Evolutionary conservation across 805 yeast species (phyloP), one percentile per base, ranked within the genome.

Genomic region (Brettanomyces nanus): DNA sequence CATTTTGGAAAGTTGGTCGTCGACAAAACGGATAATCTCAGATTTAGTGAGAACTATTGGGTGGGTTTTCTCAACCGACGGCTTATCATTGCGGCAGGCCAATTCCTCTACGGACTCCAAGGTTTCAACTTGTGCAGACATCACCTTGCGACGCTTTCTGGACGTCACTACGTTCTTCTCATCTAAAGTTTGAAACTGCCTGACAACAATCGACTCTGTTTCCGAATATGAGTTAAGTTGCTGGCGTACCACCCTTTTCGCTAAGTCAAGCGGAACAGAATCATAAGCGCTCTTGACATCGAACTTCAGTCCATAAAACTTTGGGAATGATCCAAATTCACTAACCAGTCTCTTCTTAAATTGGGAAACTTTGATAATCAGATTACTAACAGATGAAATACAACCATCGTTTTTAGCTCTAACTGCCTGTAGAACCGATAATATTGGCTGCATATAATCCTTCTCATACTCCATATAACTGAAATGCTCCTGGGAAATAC

Each of bases 231-330:
- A 45, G 53, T 43, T 33, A 21, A 57, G 32, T 7, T 46, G 20
- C 3, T 46, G 28, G 2, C 45, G 34, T 0, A 58, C 31, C 6
- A 41, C 37, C 6, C 41, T 36, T 11, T 40, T 29, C 4, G 52
- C 43, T 40, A 64, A 65, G 0, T 49, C 45, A 33, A 70, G 72
- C 13, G 83, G 77, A 14, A 87, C 62, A 2, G 77, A 71, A 49
- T 90, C 97, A 54, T 76, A 89, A 39, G 95, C 86, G 3, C 78
- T 69, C 39, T 68, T 69, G 45, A 84, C 75, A 54, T 89, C 97
- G 55, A 85, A 82, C 46, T 83, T 85, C 19, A 82, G 62, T 13
- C 71, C 71, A 49, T 63, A 71, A 0, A 78, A 44, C 2, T 45
- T 35, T 0, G 75, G 75, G 4, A 68, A 13, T 2, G 17, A 29